These are phyloP conservation scores for Cardamine occulta DNA, from an alignment of 345 rosid species.

Conservation along the genomic window DNA sequence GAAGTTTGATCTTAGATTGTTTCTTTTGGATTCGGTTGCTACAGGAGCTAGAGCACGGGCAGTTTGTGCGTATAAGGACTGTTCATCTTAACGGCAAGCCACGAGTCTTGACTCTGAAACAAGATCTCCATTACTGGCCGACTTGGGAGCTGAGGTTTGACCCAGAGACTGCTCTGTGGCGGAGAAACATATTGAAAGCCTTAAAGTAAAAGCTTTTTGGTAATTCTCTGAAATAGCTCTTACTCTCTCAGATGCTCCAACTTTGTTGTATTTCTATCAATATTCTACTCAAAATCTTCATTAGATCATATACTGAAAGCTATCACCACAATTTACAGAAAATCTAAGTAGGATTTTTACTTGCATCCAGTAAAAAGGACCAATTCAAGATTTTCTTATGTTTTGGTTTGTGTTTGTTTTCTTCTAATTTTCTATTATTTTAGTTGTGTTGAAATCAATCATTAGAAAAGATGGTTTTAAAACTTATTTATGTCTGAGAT, in stretches of 20 bases:
- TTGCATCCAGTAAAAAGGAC: background rate
- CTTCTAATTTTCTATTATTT: background rate
- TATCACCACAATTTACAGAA: slow-evolving; percentile 15
- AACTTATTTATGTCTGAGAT: background rate
- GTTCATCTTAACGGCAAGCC: slow-evolving; percentile 93
- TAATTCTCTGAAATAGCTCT: slow-evolving; percentile 13
- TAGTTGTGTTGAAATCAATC: background rate
- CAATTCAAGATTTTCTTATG: background rate
- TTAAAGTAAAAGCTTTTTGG: slow-evolving; percentile 42
- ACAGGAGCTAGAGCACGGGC: slow-evolving; percentile 82
- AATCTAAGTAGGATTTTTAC: slow-evolving; percentile 1
- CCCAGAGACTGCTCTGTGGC: slow-evolving; percentile 76
- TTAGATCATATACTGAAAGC: slow-evolving; percentile 18
- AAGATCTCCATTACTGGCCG: slow-evolving; percentile 97
- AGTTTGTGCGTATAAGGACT: slow-evolving; percentile 83
- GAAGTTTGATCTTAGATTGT: slow-evolving; percentile 3
- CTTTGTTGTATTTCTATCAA: slow-evolving; percentile 33
- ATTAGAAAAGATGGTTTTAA: background rate
- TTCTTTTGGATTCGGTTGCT: slow-evolving; percentile 12
- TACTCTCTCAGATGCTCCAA: slow-evolving; percentile 11
- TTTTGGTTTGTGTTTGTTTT: background rate
- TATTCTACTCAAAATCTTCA: slow-evolving; percentile 14
- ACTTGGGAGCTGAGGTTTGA: slow-evolving; percentile 91
- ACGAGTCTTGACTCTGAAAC: slow-evolving; percentile 82
- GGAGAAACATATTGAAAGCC: slow-evolving; percentile 61